Conservation (phyloP, 2,329 filamentous ascomycete genomes). For the Trichoderma oligosporum region DNA sequence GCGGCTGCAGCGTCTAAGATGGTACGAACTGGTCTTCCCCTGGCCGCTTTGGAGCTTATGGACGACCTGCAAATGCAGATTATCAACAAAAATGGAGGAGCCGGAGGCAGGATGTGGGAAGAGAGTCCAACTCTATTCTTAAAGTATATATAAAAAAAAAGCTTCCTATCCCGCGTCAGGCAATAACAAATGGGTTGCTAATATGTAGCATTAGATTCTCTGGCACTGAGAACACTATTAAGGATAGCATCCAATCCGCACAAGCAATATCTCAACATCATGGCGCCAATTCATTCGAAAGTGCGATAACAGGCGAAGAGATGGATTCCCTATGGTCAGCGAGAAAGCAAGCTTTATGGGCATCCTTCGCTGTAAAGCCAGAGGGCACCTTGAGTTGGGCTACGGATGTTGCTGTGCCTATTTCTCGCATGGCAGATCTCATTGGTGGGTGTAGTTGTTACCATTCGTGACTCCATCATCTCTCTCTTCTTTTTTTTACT, state of each 20-base stretch:
- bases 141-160: slow-evolving; percentile 42
- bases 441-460: slow-evolving; percentile 41
- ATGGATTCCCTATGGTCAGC: slow-evolving; percentile 71
- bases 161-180: neutral
- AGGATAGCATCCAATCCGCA: slow-evolving; percentile 54
- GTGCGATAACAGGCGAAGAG: slow-evolving; percentile 61
- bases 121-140: slow-evolving; percentile 70
- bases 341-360: slow-evolving; percentile 71
- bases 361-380: slow-evolving; percentile 61
- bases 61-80: slow-evolving; percentile 65
- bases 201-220: slow-evolving; percentile 45
- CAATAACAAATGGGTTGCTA: neutral
- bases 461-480: neutral
- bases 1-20: slow-evolving; percentile 61
- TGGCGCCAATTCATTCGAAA: slow-evolving; percentile 62
- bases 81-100: slow-evolving; percentile 60
- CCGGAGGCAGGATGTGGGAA: slow-evolving; percentile 58
- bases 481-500: neutral
- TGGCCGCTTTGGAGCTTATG: slow-evolving; percentile 63
- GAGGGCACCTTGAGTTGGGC: slow-evolving; percentile 66
- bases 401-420: slow-evolving; percentile 75
- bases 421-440: slow-evolving; percentile 66
- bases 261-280: slow-evolving; percentile 50
- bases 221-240: slow-evolving; percentile 59
- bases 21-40: slow-evolving; percentile 60